Base-by-base conservation (phyloP, 1,284 basidiomycete genomes). In the Stygiomarasmius scandens region DNA sequence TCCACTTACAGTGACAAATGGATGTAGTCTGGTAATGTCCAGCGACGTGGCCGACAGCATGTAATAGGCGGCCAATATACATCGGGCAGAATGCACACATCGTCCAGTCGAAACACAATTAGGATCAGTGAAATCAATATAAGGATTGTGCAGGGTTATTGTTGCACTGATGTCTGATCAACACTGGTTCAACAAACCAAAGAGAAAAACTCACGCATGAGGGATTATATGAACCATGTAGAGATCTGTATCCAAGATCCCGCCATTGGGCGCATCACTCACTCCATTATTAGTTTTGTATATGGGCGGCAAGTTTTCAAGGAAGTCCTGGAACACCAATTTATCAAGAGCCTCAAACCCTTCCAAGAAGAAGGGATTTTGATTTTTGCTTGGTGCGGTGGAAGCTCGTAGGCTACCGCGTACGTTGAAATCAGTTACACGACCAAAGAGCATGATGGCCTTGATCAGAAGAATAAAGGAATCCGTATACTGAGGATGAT, bases 191-290 rank as follows among this genome's bases (percentile, higher is more conserved):
- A 36, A 55, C 57, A 29, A 27, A 16, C 4, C 24, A 5, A 43
- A 56, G 43, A 55, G 34, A 16, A 60, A 41, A 23, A 80, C 87
- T 71, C 71, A 92, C 91, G 91, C 90, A 68, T 92, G 87, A 25
- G 91, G 90, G 52, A 91, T 81, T 45, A 92, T 77, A 66, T 92
- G 89, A 29, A 90, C 90, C 87, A 93, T 85, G 67, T 90, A 92
- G 57, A 93, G 73, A 69, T 93, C 91, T 1, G 88, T 90, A 66
- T 93, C 90, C 47, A 93, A 72, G 9, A 74, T 76, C 36, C 79
- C 78, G 46, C 81, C 82, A 52, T 77, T 81, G 49, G 77, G 75
- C 34, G 79, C 72, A 59, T 88, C 84, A 51, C 76, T 80, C 46
- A 89, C 73, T 34, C 86, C 84, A 32, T 71, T 77, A 62, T 81